Percentiles rank a stretch among this genome's conserved stretches.
phyloP scores from a whole-genome alignment of 805 yeast species.

The Saturnispora bothae region DNA sequence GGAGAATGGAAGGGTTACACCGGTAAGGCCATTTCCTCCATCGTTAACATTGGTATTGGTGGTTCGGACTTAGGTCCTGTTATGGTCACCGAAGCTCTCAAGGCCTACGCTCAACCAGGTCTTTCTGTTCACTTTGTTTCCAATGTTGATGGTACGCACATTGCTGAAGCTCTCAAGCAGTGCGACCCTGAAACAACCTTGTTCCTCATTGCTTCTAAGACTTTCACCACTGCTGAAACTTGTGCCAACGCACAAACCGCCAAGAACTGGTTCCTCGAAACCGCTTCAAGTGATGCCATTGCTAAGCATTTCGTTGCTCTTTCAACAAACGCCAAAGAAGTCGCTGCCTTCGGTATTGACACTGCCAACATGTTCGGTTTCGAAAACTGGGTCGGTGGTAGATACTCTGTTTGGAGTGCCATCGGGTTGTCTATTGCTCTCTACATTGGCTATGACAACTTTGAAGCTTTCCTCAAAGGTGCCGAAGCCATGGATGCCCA shows the following conservation, averaged over 20 bases:
- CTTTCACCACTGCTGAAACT: slow-evolving; percentile 98
- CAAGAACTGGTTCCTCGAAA: slow-evolving; percentile 80
- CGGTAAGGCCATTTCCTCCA: slow-evolving; percentile 85
- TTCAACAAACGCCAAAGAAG: slow-evolving; percentile 87
- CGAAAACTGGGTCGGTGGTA: slow-evolving; percentile 98
- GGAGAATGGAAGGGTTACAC: slow-evolving; percentile 97
- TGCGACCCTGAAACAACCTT: slow-evolving; percentile 86
- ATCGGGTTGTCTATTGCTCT: slow-evolving; percentile 93
- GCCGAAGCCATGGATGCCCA: slow-evolving; percentile 96
- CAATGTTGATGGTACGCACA: slow-evolving; percentile 96
- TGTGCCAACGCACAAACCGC: slow-evolving; percentile 93
- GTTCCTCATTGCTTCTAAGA: slow-evolving; percentile 89
- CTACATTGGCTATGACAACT: slow-evolving; percentile 92
- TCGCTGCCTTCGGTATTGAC: slow-evolving; percentile 92
- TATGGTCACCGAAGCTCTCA: slow-evolving; percentile 97
- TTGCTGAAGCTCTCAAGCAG: slow-evolving; percentile 77
- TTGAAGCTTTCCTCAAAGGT: slow-evolving; percentile 86
- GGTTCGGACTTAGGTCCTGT: slow-evolving; percentile 99
- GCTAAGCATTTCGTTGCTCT: slow-evolving; percentile 97
- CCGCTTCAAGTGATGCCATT: slow-evolving; percentile 48
- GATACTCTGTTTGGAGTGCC: slow-evolving; percentile 99
- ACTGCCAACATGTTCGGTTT: slow-evolving; percentile 97
- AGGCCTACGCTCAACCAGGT: slow-evolving; percentile 70
- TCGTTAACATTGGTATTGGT: slow-evolving; percentile 97
- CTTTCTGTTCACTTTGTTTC: slow-evolving; percentile 87